Evolutionary conservation across 306 rosid genomes (phyloP).

Genomic region (Sphenostylis stenocarpa): DNA sequence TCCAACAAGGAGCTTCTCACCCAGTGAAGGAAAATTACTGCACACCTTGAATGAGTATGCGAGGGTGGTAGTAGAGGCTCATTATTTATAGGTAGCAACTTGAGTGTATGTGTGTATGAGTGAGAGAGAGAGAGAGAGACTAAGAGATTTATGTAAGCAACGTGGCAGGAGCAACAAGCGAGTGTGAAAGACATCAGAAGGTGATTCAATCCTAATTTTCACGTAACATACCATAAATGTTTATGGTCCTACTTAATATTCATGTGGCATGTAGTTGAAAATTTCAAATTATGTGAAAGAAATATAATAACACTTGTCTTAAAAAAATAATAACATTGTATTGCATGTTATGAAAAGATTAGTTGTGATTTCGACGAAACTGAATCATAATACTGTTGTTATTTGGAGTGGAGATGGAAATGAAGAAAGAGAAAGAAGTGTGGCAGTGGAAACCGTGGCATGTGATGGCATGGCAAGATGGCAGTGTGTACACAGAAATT

Average conservation of each 20-base stretch:
- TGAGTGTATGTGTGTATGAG: not conserved
- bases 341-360: not conserved
- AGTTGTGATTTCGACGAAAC: not conserved
- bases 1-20: constrained; percentile 87
- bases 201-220: too few relatives aligned
- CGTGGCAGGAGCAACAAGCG: constrained; percentile 46
- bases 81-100: constrained; percentile 56
- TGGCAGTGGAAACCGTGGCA: constrained; percentile 28
- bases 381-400: too few relatives aligned
- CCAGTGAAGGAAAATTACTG: constrained; percentile 18
- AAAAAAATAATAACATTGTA: too few relatives aligned
- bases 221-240: too few relatives aligned
- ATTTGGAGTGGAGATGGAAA: not conserved
- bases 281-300: too few relatives aligned
- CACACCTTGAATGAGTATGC: not conserved
- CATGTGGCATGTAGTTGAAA: too few relatives aligned
- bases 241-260: too few relatives aligned
- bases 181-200: not conserved
- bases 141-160: constrained; percentile 18
- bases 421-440: constrained; percentile 14
- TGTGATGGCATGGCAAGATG: constrained; percentile 21
- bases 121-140: not conserved
- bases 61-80: not conserved
- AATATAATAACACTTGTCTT: not conserved
- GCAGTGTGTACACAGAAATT: constrained; percentile 36